phyloP scores from a whole-genome alignment of 1,284 basidiomycete genomes.

The Thecaphora thlaspeos region DNA sequence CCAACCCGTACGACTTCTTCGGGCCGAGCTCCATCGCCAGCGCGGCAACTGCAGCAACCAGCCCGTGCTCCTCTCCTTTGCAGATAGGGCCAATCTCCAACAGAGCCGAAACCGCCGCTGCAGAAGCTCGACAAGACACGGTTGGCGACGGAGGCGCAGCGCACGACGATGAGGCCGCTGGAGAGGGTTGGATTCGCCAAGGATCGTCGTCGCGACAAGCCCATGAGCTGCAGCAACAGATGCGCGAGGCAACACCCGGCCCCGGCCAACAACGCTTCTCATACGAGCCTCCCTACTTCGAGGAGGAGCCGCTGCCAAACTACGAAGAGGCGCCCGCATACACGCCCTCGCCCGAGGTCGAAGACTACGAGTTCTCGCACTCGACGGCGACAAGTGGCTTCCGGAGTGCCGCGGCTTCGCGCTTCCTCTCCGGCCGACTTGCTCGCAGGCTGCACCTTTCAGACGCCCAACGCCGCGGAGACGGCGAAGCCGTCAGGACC shows the following conservation, averaged over 20 bases:
- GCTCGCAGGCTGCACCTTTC: slow-evolving; percentile 30
- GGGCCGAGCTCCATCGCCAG: slow-evolving; percentile 31
- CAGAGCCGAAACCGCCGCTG: background rate
- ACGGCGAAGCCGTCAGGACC: too few species aligned
- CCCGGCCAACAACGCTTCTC: too few species aligned
- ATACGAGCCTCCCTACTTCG: slow-evolving; percentile 5
- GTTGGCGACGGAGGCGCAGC: background rate
- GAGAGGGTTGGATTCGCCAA: slow-evolving; percentile 3
- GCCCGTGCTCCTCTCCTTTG: too few species aligned
- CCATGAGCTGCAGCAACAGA: too few species aligned
- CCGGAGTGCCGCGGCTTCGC: slow-evolving; percentile 23
- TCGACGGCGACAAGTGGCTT: slow-evolving; percentile 11
- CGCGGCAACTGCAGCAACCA: slow-evolving; percentile 13
- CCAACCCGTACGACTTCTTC: slow-evolving; percentile 30
- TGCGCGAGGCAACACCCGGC: too few species aligned
- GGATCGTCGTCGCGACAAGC: too few species aligned
- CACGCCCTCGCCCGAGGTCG: slow-evolving; percentile 15
- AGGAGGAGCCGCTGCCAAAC: slow-evolving; percentile 16
- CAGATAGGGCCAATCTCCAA: background rate
- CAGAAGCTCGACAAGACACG: background rate
- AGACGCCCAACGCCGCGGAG: slow-evolving; percentile 4
- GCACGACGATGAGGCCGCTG: slow-evolving; percentile 2
- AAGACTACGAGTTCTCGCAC: slow-evolving; percentile 11
- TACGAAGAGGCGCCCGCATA: slow-evolving; percentile 31
- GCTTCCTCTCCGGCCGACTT: slow-evolving; percentile 29